Base-by-base conservation (phyloP, 2,329 filamentous ascomycete species). In the Trichoderma sp. region DNA sequence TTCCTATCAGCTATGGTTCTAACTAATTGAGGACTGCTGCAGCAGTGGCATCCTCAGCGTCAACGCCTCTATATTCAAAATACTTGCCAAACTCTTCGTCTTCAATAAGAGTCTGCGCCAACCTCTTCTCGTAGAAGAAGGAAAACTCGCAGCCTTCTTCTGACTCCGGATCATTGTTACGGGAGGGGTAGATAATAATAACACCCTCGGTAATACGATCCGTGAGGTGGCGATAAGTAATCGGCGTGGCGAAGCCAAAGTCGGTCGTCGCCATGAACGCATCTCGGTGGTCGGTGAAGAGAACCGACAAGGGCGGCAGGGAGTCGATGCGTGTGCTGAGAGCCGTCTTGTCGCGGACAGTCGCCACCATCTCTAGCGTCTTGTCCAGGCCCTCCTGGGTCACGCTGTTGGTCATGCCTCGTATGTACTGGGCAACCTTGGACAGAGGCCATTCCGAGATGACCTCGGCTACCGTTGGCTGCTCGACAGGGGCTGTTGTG, bases 51-150 rank as follows among this genome's bases (percentile, higher is more conserved):
- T 69, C 36, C 30, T 63, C 60, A 1, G 68, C 60, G 18, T 70
- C 68, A 24, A 70, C 43, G 3, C 68, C 67, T 51, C 58, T 62
- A 9, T 24, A 70, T 21, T 70, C 67, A 24, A 70, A 70, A 21
- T 51, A 70, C 11, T 62, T 70, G 39, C 36, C 30, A 21, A 58
- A 70, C 39, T 70, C 66, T 2, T 28, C 6, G 28, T 70, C 67
- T 7, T 70, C 68, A 0, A 70, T 63, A 1, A 70, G 34, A 4
- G 4, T 4, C 21, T 70, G 68, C 2, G 68, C 68, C 30, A 70
- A 6, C 4, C 68, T 30, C 58, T 70, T 70, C 24, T 70, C 68
- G 2, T 70, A 70, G 30, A 62, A 70, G 21, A 70, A 36, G 60
- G 68, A 51, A 15, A 70, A 26, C 24, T 70, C 67, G 3, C 18